These are phyloP conservation scores for Ascochyta viciae-villosae DNA, from an alignment of 2,329 filamentous ascomycete genomes.

Conservation along the genomic window DNA sequence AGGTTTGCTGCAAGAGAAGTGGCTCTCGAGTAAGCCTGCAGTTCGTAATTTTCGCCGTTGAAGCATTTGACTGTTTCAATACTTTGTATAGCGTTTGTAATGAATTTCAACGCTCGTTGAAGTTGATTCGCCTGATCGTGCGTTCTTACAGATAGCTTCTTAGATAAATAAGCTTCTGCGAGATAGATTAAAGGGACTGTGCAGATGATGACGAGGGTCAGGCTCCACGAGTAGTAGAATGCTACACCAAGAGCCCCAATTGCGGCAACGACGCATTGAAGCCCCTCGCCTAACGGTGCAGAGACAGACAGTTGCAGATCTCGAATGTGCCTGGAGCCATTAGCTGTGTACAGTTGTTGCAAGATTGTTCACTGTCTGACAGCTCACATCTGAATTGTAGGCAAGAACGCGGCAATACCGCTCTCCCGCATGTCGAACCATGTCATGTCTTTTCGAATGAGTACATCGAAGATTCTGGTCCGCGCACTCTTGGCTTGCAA, in stretches of 20 bases:
- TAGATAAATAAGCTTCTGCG: slow-evolving; percentile 66
- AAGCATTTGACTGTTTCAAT: slow-evolving; percentile 90
- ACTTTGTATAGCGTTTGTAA: slow-evolving; percentile 71
- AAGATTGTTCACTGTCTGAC: slow-evolving; percentile 10
- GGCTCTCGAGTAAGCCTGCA: slow-evolving; percentile 67
- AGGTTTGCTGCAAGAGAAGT: slow-evolving; percentile 65
- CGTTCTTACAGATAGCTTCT: slow-evolving; percentile 70
- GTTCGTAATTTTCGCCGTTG: slow-evolving; percentile 76
- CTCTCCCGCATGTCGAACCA: slow-evolving; percentile 82
- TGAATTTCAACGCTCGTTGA: slow-evolving; percentile 72
- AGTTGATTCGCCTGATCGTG: slow-evolving; percentile 72
- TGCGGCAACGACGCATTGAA: slow-evolving; percentile 70
- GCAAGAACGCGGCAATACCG: slow-evolving; percentile 75
- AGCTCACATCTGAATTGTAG: slow-evolving; percentile 74
- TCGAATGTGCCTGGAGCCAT: slow-evolving; percentile 70
- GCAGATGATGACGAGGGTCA: slow-evolving; percentile 80
- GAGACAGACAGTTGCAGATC: slow-evolving; percentile 84
- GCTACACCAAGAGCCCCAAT: slow-evolving; percentile 73
- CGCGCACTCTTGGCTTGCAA: slow-evolving; percentile 74
- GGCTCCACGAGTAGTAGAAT: slow-evolving; percentile 80
- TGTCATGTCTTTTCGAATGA: slow-evolving; percentile 75
- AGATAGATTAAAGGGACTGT: slow-evolving; percentile 72
- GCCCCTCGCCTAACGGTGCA: slow-evolving; percentile 75
- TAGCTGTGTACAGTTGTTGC: slow-evolving; percentile 18
- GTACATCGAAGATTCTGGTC: slow-evolving; percentile 67